Evolutionary conservation across 2,329 filamentous ascomycete species (phyloP), one percentile per base, ranked within the genome.

Genomic region (Colletotrichum somersetense): DNA sequence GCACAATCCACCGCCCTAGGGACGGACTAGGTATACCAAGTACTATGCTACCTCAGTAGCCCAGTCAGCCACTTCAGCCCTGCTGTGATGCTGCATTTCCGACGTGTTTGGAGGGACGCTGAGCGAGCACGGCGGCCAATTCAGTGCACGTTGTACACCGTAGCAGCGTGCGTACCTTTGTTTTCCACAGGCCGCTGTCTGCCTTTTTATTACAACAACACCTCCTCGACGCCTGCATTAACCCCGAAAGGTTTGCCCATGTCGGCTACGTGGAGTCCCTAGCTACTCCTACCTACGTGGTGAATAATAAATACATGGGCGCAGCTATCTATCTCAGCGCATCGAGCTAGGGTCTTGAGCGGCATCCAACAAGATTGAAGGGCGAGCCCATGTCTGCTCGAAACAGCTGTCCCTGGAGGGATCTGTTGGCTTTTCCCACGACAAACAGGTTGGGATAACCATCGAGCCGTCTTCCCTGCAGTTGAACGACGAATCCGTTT

Each of bases 361-460:
- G 26, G 65, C 52, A 48, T 64, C 23, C 16, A 44, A 38, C 50
- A 55, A 72, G 40, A 69, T 72, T 69, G 59, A 59, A 72, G 66
- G 66, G 64, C 30, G 57, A 38, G 42, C 53, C 53, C 38, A 26
- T 42, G 58, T 69, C 69, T 69, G 69, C 59, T 72, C 67, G 69
- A 72, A 72, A 72, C 69, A 57, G 59, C 44, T 18, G 55, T 72
- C 65, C 53, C 69, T 5, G 5, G 12, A 23, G 26, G 5, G 1
- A 10, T 18, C 7, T n/a, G 16, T 38, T 23, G 26, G 10, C 48
- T 52, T 38, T 40, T 12, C 8, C 5, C 20, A 18, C 38, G 59
- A 40, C 33, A 62, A 33, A 46, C 38, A 42, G 30, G 30, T 20
- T 33, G 44, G 23, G 14, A 40, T 44, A 10, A 44, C 14, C 30